These are phyloP conservation scores for Ceratocystis diversiconidia DNA, from an alignment of 2,329 filamentous ascomycete species.

Conservation along the genomic window DNA sequence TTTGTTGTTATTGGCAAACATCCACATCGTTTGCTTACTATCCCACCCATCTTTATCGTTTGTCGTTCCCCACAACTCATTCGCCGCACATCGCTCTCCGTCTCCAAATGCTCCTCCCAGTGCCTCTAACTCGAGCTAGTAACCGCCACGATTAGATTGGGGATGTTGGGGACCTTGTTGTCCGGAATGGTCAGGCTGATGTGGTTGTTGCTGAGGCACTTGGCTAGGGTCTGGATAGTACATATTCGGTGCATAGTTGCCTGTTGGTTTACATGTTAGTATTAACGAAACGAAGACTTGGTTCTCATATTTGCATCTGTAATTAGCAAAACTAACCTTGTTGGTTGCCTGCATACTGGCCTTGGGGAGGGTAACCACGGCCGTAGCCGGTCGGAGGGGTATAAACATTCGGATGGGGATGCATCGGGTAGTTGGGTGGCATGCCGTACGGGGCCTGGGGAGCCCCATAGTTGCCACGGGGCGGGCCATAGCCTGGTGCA, in stretches of 20 bases:
- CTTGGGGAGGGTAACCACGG: slow-evolving; percentile 28
- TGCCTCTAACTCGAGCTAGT: slow-evolving; percentile 24
- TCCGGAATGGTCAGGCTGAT: slow-evolving; percentile 23
- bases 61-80: neutral
- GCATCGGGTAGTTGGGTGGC: slow-evolving; percentile 13
- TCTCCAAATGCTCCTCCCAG: neutral
- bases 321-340: slow-evolving; percentile 28
- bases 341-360: slow-evolving; percentile 27
- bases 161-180: slow-evolving; percentile 1
- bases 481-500: slow-evolving; percentile 30
- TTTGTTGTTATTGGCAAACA: neutral
- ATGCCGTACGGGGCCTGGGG: slow-evolving; percentile 27
- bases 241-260: slow-evolving; percentile 14
- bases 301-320: neutral
- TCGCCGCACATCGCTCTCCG: neutral
- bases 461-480: slow-evolving; percentile 32
- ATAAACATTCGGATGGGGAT: slow-evolving; percentile 27
- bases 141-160: slow-evolving; percentile 28
- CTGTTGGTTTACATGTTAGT: slow-evolving; percentile 1
- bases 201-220: slow-evolving; percentile 27
- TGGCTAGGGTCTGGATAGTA: slow-evolving; percentile 33
- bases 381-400: slow-evolving; percentile 26
- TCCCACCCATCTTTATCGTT: neutral
- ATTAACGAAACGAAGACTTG: neutral
- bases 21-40: neutral